phyloP scores from a whole-genome alignment of 306 rosid species.

The Phaseolus lunatus region DNA sequence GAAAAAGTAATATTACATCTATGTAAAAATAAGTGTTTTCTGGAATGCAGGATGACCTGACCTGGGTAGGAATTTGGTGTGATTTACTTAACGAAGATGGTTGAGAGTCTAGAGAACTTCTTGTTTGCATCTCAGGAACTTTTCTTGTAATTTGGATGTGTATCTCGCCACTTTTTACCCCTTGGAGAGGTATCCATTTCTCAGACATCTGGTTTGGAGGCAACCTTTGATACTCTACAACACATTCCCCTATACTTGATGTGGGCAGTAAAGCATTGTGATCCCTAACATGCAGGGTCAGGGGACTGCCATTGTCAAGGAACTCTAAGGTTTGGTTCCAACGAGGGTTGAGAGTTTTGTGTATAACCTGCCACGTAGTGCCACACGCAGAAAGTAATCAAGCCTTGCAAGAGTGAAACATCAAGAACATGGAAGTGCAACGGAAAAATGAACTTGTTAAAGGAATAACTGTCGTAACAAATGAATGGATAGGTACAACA shows the following conservation, averaged over 20 bases:
- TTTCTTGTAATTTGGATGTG: constrained; percentile 75
- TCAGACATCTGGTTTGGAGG: constrained; percentile 75
- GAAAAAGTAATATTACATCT: neutral
- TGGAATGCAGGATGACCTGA: constrained; percentile 45
- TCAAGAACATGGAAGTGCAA: constrained; percentile 8
- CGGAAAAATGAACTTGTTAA: neutral
- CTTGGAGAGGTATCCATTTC: constrained; percentile 90
- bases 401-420: constrained; percentile 1
- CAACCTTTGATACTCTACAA: constrained; percentile 75
- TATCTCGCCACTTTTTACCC: constrained; percentile 78
- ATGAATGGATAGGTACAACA: neutral
- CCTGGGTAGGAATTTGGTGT: constrained; percentile 70
- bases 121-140: constrained; percentile 62
- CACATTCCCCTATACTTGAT: constrained; percentile 72
- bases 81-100: constrained; percentile 64
- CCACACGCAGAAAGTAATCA: constrained; percentile 29
- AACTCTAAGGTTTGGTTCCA: constrained; percentile 92
- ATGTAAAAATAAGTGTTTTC: neutral
- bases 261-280: constrained; percentile 74
- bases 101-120: constrained; percentile 53
- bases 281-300: constrained; percentile 72
- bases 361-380: constrained; percentile 60
- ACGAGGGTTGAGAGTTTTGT: constrained; percentile 70
- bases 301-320: constrained; percentile 73
- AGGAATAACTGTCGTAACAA: neutral